phyloP scores from a whole-genome alignment of 768 basidiomycete species.

The Macrolepiota albuminosa region DNA sequence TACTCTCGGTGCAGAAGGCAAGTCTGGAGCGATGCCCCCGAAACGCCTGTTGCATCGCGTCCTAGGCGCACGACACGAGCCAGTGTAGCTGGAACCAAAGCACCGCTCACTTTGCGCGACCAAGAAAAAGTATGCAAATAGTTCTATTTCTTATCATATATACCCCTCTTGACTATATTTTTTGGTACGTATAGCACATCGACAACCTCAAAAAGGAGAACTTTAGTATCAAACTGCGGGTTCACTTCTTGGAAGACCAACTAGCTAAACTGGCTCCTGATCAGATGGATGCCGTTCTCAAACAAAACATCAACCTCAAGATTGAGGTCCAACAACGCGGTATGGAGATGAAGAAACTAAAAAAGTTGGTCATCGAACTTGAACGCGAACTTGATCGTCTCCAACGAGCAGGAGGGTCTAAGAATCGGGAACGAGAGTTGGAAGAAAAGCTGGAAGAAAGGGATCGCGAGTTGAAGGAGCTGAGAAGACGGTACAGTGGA shows the following conservation, averaged over 20 bases:
- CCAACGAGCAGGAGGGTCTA: conserved; percentile 45
- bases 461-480: conserved; percentile 63
- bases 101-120: conserved; percentile 79
- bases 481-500: conserved; percentile 46
- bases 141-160: background rate
- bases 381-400: conserved; percentile 74
- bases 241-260: conserved; percentile 93
- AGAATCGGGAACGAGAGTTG: conserved; percentile 63
- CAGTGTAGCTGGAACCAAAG: conserved; percentile 34
- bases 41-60: conserved; percentile 44
- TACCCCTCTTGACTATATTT: background rate
- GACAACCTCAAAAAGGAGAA: conserved; percentile 96
- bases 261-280: conserved; percentile 87
- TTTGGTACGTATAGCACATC: conserved; percentile 59
- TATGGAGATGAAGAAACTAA: conserved; percentile 88
- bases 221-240: conserved; percentile 92
- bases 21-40: conserved; percentile 39
- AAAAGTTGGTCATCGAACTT: conserved; percentile 81
- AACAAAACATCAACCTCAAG: conserved; percentile 91
- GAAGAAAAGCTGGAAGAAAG: conserved; percentile 74
- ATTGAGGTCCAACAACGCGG: conserved; percentile 87
- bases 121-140: conserved; percentile 80
- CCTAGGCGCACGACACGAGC: conserved; percentile 36
- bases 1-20: conserved; percentile 47
- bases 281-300: conserved; percentile 86